Percentiles rank a stretch among this genome's conserved stretches.
These are phyloP conservation scores for Plasmodium knowlesi DNA, from an alignment of 169 alveolate genomes.

Conservation along the genomic window DNA sequence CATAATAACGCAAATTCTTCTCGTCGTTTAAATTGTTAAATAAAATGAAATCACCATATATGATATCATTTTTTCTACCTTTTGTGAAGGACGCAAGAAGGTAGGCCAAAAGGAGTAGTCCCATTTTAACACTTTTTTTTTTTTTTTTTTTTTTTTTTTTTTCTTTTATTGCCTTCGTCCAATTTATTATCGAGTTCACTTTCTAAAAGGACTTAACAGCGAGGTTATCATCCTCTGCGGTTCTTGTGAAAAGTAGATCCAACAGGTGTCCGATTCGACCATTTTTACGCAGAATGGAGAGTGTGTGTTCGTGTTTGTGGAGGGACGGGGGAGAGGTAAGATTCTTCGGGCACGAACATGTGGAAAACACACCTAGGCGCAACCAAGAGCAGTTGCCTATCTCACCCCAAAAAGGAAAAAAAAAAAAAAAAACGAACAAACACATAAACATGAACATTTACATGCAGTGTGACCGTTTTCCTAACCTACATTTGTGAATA, in stretches of 20 bases:
- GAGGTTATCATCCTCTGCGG: not conserved
- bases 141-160: not conserved
- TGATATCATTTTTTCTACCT: not conserved
- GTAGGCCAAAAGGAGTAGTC: constrained; percentile 1
- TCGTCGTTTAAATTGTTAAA: constrained; percentile 46
- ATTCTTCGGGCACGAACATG: not conserved
- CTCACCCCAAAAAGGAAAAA: not conserved
- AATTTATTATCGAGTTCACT: not conserved
- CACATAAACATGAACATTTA: not conserved
- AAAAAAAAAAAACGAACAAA: no score
- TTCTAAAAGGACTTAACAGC: not conserved
- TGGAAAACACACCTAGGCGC: not conserved
- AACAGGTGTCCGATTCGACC: not conserved
- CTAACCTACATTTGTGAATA: not conserved
- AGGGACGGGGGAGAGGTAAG: not conserved
- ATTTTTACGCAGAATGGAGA: not conserved
- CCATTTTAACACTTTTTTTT: no score
- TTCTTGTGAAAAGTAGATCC: not conserved
- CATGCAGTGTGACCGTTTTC: not conserved
- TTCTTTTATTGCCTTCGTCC: not conserved
- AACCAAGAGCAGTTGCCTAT: not conserved
- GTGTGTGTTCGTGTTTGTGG: not conserved
- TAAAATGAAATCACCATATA: constrained; percentile 7
- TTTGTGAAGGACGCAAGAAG: constrained; percentile 19
- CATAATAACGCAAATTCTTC: constrained; percentile 22